phyloP scores from a whole-genome alignment of 2,329 filamentous ascomycete species.

The Penicillium corylophilum region DNA sequence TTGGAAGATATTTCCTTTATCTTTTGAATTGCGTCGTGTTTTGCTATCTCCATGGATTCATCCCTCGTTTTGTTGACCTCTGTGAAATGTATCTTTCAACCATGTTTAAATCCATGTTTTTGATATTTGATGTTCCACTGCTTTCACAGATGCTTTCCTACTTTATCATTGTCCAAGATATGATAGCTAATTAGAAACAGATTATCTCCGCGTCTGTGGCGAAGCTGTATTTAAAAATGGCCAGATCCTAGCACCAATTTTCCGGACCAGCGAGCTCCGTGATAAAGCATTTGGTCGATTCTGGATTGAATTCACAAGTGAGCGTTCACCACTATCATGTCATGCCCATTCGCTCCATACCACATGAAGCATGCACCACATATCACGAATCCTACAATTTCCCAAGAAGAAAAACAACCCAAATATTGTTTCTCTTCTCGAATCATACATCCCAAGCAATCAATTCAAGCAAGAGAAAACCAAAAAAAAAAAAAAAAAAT shows the following conservation, averaged over 20 bases:
- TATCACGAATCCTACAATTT: no score
- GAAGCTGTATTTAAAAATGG: slow-evolving; percentile 36
- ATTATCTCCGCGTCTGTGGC: slow-evolving; percentile 31
- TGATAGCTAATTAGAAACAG: slow-evolving; percentile 23
- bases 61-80: neutral
- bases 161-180: no score
- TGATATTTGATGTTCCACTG: neutral
- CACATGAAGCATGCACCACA: no score
- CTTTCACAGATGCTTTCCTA: no score
- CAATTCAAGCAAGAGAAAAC: no score
- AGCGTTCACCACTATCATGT: slow-evolving; percentile 6
- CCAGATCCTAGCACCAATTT: slow-evolving; percentile 35
- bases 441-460: neutral
- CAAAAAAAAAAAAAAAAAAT: neutral
- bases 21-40: neutral
- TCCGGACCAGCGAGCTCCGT: slow-evolving; percentile 31
- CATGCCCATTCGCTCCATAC: no score
- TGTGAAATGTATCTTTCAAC: no score
- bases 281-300: slow-evolving; percentile 44
- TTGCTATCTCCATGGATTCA: neutral
- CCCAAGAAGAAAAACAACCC: neutral
- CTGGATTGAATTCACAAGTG: slow-evolving; percentile 42
- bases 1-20: neutral
- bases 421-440: neutral
- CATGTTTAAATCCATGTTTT: neutral